Evolutionary conservation across 2,329 filamentous ascomycete species (phyloP), one percentile per base, ranked within the genome.

Genomic region (Mollisiaceae sp.): DNA sequence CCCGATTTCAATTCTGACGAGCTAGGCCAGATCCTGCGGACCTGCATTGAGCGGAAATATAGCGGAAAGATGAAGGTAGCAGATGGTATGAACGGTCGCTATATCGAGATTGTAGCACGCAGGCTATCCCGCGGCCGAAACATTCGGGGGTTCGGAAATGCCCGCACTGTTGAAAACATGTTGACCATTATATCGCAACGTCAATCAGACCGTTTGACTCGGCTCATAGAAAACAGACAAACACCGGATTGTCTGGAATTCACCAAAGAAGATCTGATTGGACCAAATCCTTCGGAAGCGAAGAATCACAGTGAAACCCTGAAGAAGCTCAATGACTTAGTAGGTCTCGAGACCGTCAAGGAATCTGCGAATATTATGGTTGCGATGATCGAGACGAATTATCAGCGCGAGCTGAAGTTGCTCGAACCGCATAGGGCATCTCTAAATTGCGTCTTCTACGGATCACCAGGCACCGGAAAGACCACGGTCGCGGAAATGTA

Each of bases 401-500:
- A 91, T 65, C 71, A 82, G 5, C 80, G 89, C 0, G 91, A 93
- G 72, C 77, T 93, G 0, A 72, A 79, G 0, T 90, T 92, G 69
- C 79, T 89, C 81, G 82, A 84, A 0, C 75, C 82, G 0, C 78
- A 92, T 0, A 78, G 88, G 63, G 88, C 86, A 62, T 86, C 82
- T 0, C 79, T 92, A 0, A 93, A 92, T 73, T 81, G 82, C 8
- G 85, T 92, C 1, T 92, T 93, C 63, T 72, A 92, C 0, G 91
- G 91, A 0, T 84, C 82, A 1, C 90, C 91, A 0, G 91, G 91
- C 0, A 93, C 91, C 0, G 90, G 91, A 0, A 93, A 93, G 72
- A 93, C 91, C 0, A 88, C 89, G 0, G 87, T 93, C 0, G 91
- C 89, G 0, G 91, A 90, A 73, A 77, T 92, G 0, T 93, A 92